Percentiles rank a stretch among this genome's conserved stretches.
phyloP scores from a whole-genome alignment of 306 rosid genomes.

The Hippophae rhamnoides region DNA sequence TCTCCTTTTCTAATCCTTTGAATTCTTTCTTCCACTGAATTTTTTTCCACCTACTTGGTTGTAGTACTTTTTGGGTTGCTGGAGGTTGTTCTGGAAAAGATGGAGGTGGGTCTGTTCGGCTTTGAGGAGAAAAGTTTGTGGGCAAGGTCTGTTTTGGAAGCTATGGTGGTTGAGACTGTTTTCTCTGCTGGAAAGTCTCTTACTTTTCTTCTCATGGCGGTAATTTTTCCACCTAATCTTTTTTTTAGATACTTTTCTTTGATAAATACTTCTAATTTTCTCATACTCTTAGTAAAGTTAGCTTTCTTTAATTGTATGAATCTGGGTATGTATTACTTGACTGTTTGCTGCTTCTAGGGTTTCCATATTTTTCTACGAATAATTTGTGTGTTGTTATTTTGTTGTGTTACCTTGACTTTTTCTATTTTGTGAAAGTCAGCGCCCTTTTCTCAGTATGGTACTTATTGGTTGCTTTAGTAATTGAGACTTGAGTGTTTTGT shows the following conservation, averaged over 20 bases:
- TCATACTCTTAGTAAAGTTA: neutral
- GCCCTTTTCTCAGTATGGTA: neutral
- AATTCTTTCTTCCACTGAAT: neutral
- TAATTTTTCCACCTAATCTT: conserved; percentile 7
- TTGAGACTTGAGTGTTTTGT: conserved; percentile 2
- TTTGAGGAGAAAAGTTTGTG: conserved; percentile 17
- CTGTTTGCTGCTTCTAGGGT: neutral
- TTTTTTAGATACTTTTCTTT: neutral
- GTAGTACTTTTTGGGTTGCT: neutral
- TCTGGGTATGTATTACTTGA: neutral
- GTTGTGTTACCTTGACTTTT: neutral
- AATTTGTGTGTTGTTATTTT: neutral
- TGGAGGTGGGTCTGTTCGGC: conserved; percentile 31
- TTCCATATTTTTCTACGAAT: neutral
- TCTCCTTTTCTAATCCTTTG: conserved; percentile 4
- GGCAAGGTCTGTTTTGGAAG: conserved; percentile 30
- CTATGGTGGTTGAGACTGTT: conserved; percentile 33
- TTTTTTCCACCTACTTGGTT: neutral
- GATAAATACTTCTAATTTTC: neutral
- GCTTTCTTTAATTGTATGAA: neutral
- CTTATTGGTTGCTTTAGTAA: neutral
- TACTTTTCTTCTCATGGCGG: conserved; percentile 42
- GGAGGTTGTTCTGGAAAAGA: conserved; percentile 27
- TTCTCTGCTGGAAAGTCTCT: conserved; percentile 39
- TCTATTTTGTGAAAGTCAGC: neutral